Percentiles rank a stretch among this genome's conserved stretches.
These are phyloP conservation scores for Rhizophora apiculata DNA, from an alignment of 345 rosid genomes.

Conservation along the genomic window DNA sequence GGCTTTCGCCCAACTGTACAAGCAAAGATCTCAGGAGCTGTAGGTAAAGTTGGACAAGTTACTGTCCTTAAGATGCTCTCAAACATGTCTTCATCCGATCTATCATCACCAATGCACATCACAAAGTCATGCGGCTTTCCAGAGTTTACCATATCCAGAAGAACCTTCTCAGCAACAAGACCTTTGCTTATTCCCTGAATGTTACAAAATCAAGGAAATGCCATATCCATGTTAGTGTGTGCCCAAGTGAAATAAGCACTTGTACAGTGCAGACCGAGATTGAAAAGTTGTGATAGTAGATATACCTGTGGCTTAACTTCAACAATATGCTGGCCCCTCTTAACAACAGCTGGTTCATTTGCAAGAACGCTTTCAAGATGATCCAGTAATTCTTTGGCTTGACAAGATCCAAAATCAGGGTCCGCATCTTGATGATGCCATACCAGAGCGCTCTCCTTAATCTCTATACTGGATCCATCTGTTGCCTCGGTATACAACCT, in stretches of 20 bases:
- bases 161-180: constrained; percentile 61
- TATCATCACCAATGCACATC: constrained; percentile 84
- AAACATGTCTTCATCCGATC: constrained; percentile 94
- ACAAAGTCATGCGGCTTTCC: constrained; percentile 71
- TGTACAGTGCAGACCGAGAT: no score
- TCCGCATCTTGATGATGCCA: constrained; percentile 98
- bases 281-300: not conserved
- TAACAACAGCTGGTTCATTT: constrained; percentile 82
- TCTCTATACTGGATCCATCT: constrained; percentile 78
- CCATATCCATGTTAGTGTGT: not conserved
- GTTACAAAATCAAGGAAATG: not conserved
- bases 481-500: constrained; percentile 72
- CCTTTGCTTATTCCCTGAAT: constrained; percentile 89
- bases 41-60: constrained; percentile 47
- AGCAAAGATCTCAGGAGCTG: constrained; percentile 70
- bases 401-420: constrained; percentile 91
- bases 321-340: constrained; percentile 83
- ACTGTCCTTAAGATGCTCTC: constrained; percentile 61
- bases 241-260: not conserved
- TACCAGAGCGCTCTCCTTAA: constrained; percentile 76
- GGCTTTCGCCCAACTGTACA: constrained; percentile 87
- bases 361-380: constrained; percentile 84
- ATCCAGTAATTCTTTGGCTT: constrained; percentile 77
- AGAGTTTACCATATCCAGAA: constrained; percentile 44
- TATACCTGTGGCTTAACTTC: constrained; percentile 90